Evolutionary conservation across 139 green algal genomes (phyloP).

Genomic region (Chlamydomonas sphaeroides): DNA sequence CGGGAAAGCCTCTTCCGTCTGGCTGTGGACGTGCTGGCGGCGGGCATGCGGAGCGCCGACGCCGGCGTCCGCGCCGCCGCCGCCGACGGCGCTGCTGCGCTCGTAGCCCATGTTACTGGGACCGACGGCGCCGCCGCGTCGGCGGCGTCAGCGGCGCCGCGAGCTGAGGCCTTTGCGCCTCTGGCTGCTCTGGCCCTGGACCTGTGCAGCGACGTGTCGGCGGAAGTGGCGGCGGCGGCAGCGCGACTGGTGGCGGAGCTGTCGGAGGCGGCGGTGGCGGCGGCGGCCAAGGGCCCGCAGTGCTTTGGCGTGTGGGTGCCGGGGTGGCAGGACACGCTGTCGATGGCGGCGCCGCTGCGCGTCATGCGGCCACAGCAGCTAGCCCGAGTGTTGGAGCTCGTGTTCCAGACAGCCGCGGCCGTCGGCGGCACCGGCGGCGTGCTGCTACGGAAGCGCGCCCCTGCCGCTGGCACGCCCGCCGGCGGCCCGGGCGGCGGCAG

Average conservation of each 20-base stretch:
- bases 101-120: neutral
- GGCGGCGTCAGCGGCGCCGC: neutral
- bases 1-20: neutral
- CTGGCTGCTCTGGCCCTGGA: conserved; percentile 30
- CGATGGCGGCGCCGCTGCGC: conserved; percentile 43
- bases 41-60: neutral
- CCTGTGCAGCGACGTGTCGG: neutral
- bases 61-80: conserved; percentile 1
- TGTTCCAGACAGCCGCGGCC: conserved; percentile 30
- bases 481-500: neutral
- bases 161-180: neutral
- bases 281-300: neutral
- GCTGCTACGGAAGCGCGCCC: conserved; percentile 17
- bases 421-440: neutral
- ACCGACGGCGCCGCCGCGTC: neutral
- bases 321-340: conserved; percentile 27
- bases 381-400: conserved; percentile 56
- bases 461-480: neutral
- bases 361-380: conserved; percentile 50
- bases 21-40: neutral
- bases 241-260: conserved; percentile 5
- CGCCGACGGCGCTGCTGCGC: neutral
- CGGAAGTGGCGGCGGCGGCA: conserved; percentile 18
- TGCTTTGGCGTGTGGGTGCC: neutral
- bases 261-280: conserved; percentile 15